These are phyloP conservation scores for Graphiopsis chlorocephala DNA, from an alignment of 2,329 filamentous ascomycete genomes.

Conservation along the genomic window DNA sequence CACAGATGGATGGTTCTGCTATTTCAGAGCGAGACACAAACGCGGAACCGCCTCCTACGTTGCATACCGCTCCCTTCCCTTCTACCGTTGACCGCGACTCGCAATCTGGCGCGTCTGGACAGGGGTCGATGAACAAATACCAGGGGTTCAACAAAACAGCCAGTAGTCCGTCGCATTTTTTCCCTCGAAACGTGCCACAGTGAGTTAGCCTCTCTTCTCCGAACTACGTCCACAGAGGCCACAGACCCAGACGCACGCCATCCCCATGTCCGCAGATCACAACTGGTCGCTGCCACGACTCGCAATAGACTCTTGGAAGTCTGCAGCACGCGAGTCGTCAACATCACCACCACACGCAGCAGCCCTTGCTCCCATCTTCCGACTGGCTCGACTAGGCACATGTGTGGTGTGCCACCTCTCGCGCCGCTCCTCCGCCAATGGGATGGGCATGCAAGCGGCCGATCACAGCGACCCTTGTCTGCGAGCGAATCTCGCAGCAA, in stretches of 20 bases:
- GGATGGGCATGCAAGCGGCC: slow-evolving; percentile 2
- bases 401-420: neutral
- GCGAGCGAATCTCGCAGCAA: slow-evolving; percentile 1
- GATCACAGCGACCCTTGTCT: neutral
- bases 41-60: neutral
- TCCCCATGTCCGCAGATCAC: slow-evolving; percentile 9
- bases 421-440: neutral
- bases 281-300: neutral
- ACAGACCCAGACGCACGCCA: neutral
- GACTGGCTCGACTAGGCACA: slow-evolving; percentile 7
- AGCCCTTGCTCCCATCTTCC: neutral
- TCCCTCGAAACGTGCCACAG: neutral
- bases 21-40: slow-evolving; percentile 13
- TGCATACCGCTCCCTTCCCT: slow-evolving; percentile 7
- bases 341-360: neutral
- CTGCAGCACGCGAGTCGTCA: slow-evolving; percentile 10
- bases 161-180: slow-evolving; percentile 37
- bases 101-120: slow-evolving; percentile 13
- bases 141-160: slow-evolving; percentile 76
- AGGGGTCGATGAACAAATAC: slow-evolving; percentile 12
- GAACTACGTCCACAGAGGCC: slow-evolving; percentile 12
- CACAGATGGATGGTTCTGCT: neutral
- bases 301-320: neutral
- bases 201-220: neutral
- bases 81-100: slow-evolving; percentile 2